Evolutionary conservation across 2,329 filamentous ascomycete genomes (phyloP), one percentile per base, ranked within the genome.

Genomic region (Claviceps monticola): DNA sequence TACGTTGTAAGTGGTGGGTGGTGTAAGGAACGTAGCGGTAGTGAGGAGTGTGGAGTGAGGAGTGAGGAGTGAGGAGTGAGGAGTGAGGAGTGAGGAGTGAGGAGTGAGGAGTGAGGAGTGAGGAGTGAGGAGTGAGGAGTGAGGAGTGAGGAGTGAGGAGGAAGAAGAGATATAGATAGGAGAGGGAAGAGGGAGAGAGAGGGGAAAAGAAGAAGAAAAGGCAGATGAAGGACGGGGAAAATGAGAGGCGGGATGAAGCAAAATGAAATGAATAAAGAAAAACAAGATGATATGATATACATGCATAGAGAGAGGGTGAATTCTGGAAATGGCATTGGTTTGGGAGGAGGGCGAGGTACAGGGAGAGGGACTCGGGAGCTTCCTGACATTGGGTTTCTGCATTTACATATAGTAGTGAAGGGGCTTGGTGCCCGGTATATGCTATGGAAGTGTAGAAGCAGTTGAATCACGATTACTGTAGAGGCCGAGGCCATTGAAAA

Each of bases 1-100:
- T 71, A 96, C 82, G 41, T 55, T 69, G 52, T 69, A 59, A 60
- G 23, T 23, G n/a, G 39, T 2, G 39, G 13, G 6, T 8, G 9
- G 44, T 17, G 44, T 34, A 6, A 26, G 16, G 29, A 16, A 9
- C n/a, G 16, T 3, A 2, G 44, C 8, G 8, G 17, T 26, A 4
- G 21, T 23, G 14, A 14, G 21, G 14, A 29, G 14, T n/a, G 11
- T 45, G 42, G 19, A 17, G 43, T n/a, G n/a, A n/a, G n/a, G 14
- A 29, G 14, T n/a, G 11, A 47, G 42, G 19, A 17, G 43, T n/a
- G n/a, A n/a, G n/a, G 14, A 29, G 14, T n/a, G 11, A 47, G 42
- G 19, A 17, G 43, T n/a, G n/a, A n/a, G n/a, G 14, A 29, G 14
- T n/a, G 11, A 47, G 42, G 19, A 17, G 43, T n/a, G n/a, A n/a